These are phyloP conservation scores for Pythium oligandrum DNA, from an alignment of 352 stramenopile genomes.

Conservation along the genomic window DNA sequence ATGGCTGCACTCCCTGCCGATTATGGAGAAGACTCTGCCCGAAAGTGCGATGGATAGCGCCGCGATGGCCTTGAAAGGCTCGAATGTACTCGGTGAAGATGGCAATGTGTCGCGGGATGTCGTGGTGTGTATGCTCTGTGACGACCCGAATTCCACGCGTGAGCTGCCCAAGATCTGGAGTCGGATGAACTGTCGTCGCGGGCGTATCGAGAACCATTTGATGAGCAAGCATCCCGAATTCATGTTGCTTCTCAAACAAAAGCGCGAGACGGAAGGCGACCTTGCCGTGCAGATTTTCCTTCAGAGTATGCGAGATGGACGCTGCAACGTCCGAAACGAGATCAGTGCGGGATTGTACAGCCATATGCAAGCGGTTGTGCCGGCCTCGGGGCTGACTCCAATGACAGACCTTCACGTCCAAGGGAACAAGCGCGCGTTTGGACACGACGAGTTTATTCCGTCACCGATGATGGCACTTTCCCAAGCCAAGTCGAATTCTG, in stretches of 20 bases:
- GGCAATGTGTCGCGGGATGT: constrained; percentile 33
- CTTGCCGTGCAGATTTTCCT: constrained; percentile 72
- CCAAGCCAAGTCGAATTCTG: not conserved
- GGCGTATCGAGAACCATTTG: constrained; percentile 75
- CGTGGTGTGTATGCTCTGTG: constrained; percentile 76
- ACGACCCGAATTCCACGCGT: constrained; percentile 50
- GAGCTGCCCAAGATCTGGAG: constrained; percentile 71
- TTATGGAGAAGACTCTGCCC: constrained; percentile 59
- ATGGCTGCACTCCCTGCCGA: constrained; percentile 74
- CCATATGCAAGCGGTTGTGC: constrained; percentile 28
- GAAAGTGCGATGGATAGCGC: constrained; percentile 26
- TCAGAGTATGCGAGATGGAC: constrained; percentile 66
- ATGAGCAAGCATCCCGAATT: constrained; percentile 80
- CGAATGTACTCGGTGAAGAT: constrained; percentile 17
- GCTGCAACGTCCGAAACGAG: constrained; percentile 63
- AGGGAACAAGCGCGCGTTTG: constrained; percentile 22
- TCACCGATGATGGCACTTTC: constrained; percentile 2
- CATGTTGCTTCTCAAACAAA: constrained; percentile 74
- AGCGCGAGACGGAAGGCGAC: constrained; percentile 67
- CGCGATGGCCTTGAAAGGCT: constrained; percentile 22
- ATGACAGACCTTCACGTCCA: too few species aligned
- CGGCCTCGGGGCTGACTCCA: not conserved
- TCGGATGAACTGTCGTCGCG: constrained; percentile 64
- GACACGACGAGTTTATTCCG: constrained; percentile 27
- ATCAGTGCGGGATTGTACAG: constrained; percentile 60